Conservation (phyloP, 129 eudicot genomes). For the Flaveria bidentis region DNA sequence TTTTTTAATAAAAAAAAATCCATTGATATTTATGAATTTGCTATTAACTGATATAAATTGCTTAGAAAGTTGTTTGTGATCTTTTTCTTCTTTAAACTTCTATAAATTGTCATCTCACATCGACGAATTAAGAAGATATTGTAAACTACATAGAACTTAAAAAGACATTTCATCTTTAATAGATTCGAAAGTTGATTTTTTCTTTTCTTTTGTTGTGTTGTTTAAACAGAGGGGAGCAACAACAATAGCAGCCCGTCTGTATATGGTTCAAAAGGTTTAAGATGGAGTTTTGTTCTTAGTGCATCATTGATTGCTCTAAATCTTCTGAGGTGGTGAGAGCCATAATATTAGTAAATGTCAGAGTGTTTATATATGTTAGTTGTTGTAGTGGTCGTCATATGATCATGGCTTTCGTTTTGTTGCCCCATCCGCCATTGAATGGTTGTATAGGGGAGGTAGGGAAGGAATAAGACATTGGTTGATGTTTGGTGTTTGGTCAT, state of each 20-base stretch:
- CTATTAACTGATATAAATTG: no score
- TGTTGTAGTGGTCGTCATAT: slow-evolving; percentile 2
- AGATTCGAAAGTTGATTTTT: background rate
- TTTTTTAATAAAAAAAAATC: background rate
- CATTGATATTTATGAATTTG: no score
- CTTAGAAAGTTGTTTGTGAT: no score
- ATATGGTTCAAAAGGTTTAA: slow-evolving; percentile 25
- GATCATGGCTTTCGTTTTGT: slow-evolving; percentile 13
- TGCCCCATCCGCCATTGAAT: slow-evolving; percentile 14
- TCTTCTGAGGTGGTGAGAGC: slow-evolving; percentile 25
- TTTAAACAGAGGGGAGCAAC: slow-evolving; percentile 25
- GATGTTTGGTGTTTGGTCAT: slow-evolving; percentile 13
- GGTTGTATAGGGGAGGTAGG: slow-evolving; percentile 25
- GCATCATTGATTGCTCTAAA: slow-evolving; percentile 30
- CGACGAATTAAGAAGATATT: no score
- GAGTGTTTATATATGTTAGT: background rate
- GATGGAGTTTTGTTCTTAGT: slow-evolving; percentile 31
- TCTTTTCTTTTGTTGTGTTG: background rate
- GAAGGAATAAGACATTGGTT: slow-evolving; percentile 19
- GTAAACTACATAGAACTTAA: background rate
- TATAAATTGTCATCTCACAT: no score
- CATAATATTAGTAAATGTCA: background rate
- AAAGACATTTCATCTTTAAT: no score
- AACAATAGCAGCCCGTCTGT: slow-evolving; percentile 12
- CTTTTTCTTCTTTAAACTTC: no score